phyloP scores from a whole-genome alignment of 2,329 filamentous ascomycete species.

The Bipolaris sorokiniana region DNA sequence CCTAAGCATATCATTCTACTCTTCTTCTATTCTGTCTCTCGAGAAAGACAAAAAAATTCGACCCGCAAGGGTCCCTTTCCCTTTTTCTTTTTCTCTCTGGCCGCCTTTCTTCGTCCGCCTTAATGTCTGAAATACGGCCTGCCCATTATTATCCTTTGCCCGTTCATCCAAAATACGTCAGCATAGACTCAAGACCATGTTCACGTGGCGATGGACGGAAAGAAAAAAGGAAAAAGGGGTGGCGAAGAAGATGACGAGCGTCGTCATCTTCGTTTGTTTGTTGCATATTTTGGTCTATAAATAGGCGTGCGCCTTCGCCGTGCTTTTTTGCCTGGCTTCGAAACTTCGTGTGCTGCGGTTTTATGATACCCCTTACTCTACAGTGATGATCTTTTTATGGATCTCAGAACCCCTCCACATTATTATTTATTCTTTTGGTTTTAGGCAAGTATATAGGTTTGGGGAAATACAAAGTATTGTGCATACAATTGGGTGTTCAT shows the following conservation, averaged over 20 bases:
- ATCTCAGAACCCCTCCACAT: not conserved
- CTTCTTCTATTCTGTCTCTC: not conserved
- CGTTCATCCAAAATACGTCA: not conserved
- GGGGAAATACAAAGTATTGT: not conserved
- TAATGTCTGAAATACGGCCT: slow-evolving; percentile 2
- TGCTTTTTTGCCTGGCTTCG: not conserved
- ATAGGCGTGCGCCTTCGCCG: not conserved
- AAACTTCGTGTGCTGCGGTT: not conserved
- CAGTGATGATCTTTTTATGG: not conserved
- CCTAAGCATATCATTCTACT: not conserved
- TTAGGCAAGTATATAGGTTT: not conserved
- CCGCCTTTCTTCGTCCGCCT: not conserved
- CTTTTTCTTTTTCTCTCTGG: not conserved
- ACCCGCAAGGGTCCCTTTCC: not conserved
- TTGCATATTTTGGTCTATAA: not conserved
- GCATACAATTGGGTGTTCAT: not conserved
- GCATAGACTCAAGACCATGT: not conserved
- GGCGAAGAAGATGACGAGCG: not conserved
- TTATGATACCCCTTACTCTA: slow-evolving; percentile 3
- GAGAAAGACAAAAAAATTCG: not conserved
- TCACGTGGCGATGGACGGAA: not conserved
- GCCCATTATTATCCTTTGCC: not conserved
- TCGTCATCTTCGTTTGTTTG: not conserved
- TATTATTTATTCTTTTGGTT: not conserved
- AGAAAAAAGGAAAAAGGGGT: not conserved